Conservation (phyloP, 768 basidiomycete genomes). For the Psilocybe cyanescens region DNA sequence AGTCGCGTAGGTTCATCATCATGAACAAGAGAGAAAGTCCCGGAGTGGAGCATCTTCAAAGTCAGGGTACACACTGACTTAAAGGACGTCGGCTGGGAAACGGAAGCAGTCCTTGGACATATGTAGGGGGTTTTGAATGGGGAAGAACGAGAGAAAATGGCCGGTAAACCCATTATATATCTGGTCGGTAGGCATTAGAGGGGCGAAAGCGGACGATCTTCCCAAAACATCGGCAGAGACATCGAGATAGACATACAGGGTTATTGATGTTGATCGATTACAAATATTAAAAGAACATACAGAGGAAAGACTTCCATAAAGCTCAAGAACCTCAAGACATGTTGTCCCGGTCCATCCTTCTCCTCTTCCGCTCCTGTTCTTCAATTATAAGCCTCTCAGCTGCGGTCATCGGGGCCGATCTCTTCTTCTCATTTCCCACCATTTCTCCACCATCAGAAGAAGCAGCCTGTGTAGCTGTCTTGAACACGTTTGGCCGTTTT, state of each 20-base stretch:
- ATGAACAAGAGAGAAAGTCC: slow-evolving; percentile 30
- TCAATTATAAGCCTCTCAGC: slow-evolving; percentile 88
- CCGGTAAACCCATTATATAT: slow-evolving; percentile 16
- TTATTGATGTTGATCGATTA: slow-evolving; percentile 20
- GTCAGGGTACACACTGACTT: slow-evolving; percentile 34
- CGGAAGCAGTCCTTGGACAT: slow-evolving; percentile 30
- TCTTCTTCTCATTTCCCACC: slow-evolving; percentile 58
- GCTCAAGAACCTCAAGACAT: slow-evolving; percentile 19
- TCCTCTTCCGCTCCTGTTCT: slow-evolving; percentile 88
- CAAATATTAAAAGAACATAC: slow-evolving; percentile 24
- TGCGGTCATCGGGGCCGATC: slow-evolving; percentile 71
- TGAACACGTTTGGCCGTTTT: slow-evolving; percentile 79
- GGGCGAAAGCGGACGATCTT: slow-evolving; percentile 17
- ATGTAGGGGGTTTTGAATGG: slow-evolving; percentile 35
- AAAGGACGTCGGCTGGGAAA: slow-evolving; percentile 37
- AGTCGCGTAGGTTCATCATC: slow-evolving; percentile 20
- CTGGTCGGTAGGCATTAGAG: slow-evolving; percentile 10
- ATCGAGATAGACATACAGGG: slow-evolving; percentile 17
- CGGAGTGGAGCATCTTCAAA: slow-evolving; percentile 33
- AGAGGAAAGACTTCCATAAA: slow-evolving; percentile 6
- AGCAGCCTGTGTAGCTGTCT: slow-evolving; percentile 44
- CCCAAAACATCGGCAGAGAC: slow-evolving; percentile 12
- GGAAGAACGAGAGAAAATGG: slow-evolving; percentile 5
- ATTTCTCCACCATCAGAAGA: slow-evolving; percentile 36
- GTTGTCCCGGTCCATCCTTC: slow-evolving; percentile 67